Conservation (phyloP, 1,284 basidiomycete genomes). For the Apiotrichum montevideense region DNA sequence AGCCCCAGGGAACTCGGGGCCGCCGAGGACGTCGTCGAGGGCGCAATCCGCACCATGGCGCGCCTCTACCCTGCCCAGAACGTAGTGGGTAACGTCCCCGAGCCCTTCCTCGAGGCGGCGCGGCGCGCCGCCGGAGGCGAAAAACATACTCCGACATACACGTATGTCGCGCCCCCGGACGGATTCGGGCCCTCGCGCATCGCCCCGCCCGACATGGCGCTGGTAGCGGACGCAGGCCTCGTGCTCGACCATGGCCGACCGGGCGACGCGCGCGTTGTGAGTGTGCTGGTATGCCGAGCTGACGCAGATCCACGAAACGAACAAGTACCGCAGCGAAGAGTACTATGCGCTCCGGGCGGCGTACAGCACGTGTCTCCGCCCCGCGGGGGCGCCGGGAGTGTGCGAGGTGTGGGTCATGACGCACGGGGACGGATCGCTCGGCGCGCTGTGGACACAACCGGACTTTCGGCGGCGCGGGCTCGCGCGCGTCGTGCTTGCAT, state of each 20-base stretch:
- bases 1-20: background rate
- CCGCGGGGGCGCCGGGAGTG: background rate
- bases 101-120: constrained; percentile 9
- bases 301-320: constrained; percentile 11
- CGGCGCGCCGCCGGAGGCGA: background rate
- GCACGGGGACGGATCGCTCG: constrained; percentile 21
- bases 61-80: background rate
- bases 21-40: background rate
- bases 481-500: constrained; percentile 18
- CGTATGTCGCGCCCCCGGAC: background rate
- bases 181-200: background rate
- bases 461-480: constrained; percentile 22
- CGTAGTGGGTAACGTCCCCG: constrained; percentile 10
- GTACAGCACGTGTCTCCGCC: constrained; percentile 9
- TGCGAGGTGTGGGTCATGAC: constrained; percentile 22
- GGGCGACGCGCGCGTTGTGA: constrained; percentile 17
- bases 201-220: background rate
- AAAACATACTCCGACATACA: background rate
- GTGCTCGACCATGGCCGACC: constrained; percentile 8
- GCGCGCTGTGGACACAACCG: constrained; percentile 23
- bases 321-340: constrained; percentile 5
- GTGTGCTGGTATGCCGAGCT: background rate
- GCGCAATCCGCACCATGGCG: background rate
- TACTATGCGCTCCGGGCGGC: constrained; percentile 17
- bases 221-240: background rate